Evolutionary conservation across 768 basidiomycete genomes (phyloP).

Genomic region (Termitomyces sp.): DNA sequence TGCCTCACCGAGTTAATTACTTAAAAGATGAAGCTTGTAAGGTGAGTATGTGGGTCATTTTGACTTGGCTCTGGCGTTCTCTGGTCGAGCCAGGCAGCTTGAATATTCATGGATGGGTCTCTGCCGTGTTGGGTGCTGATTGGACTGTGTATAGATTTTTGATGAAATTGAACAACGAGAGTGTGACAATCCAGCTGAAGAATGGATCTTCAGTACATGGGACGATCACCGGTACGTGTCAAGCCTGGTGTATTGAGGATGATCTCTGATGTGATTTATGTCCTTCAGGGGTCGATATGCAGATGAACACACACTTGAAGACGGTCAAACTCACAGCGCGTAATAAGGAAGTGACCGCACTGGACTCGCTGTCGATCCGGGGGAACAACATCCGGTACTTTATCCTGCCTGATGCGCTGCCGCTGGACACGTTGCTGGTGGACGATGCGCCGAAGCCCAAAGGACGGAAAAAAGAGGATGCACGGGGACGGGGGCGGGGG

Average conservation of each 20-base stretch:
- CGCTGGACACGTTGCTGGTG: constrained; percentile 92
- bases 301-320: constrained; percentile 99
- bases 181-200: constrained; percentile 96
- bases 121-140: constrained; percentile 10
- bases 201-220: constrained; percentile 94
- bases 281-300: constrained; percentile 87
- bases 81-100: background rate
- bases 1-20: background rate
- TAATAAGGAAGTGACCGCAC: constrained; percentile 79
- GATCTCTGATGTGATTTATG: background rate
- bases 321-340: constrained; percentile 95
- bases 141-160: constrained; percentile 62
- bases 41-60: constrained; percentile 35
- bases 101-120: background rate
- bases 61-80: constrained; percentile 1
- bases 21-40: constrained; percentile 73
- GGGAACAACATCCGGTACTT: constrained; percentile 98
- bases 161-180: constrained; percentile 99
- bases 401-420: constrained; percentile 94
- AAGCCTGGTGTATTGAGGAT: background rate
- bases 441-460: constrained; percentile 98
- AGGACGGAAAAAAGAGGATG: constrained; percentile 82
- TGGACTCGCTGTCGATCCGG: constrained; percentile 90
- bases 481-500: constrained; percentile 56
- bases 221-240: constrained; percentile 83